Evolutionary conservation across 805 yeast genomes (phyloP).

Genomic region (Saturnispora hagleri): DNA sequence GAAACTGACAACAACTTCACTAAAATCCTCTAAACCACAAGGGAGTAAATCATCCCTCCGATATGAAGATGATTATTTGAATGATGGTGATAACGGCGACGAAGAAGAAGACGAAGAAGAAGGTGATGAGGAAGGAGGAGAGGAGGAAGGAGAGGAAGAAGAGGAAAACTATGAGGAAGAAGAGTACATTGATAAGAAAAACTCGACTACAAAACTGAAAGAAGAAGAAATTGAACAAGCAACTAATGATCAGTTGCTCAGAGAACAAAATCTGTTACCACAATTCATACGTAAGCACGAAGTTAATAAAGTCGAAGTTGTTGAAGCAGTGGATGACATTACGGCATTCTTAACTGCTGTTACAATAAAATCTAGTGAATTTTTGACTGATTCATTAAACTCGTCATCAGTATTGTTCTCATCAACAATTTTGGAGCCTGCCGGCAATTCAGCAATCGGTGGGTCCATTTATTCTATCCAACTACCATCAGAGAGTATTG

Average conservation of each 20-base stretch:
- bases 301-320: slow-evolving; percentile 14
- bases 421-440: slow-evolving; percentile 27
- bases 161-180: neutral
- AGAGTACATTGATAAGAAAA: neutral
- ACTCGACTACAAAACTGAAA: neutral
- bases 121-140: slow-evolving; percentile 8
- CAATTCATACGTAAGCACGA: slow-evolving; percentile 17
- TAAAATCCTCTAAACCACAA: slow-evolving; percentile 5
- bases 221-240: slow-evolving; percentile 2
- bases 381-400: neutral
- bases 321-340: slow-evolving; percentile 19
- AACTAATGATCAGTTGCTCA: slow-evolving; percentile 2
- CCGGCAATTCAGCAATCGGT: slow-evolving; percentile 23
- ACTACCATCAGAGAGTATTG: slow-evolving; percentile 36
- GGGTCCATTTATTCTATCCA: slow-evolving; percentile 34
- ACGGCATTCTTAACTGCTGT: slow-evolving; percentile 26
- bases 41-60: neutral
- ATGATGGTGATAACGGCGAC: slow-evolving; percentile 2
- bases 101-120: slow-evolving; percentile 8
- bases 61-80: neutral
- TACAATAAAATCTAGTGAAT: slow-evolving; percentile 1
- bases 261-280: slow-evolving; percentile 15
- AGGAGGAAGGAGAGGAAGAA: slow-evolving; percentile 9
- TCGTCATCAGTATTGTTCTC: slow-evolving; percentile 13
- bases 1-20: slow-evolving; percentile 24